Evolutionary conservation across 139 green algal genomes (phyloP), one percentile per base, ranked within the genome.

Genomic region (Chlorella sp.): DNA sequence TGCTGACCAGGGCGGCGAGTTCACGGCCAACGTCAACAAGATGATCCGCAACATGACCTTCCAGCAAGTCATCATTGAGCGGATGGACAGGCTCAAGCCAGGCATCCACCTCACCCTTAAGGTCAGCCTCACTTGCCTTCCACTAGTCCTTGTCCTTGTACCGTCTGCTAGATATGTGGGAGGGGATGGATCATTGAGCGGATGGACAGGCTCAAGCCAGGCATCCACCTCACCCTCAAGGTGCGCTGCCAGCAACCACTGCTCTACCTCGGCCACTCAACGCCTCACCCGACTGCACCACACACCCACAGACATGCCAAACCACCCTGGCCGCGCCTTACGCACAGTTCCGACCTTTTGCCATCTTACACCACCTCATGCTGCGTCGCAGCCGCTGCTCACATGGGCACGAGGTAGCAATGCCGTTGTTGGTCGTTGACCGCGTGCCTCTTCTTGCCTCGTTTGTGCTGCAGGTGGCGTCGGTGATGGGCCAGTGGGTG

Each of bases 131-230:
- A n/a, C n/a, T n/a, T n/a, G n/a, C n/a, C 82, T 92, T 66, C 78
- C 49, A 22, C 17, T 22, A 60, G 17, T 60, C 17, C 49, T 60
- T 17, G 17, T 60, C 17, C 49, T 60, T n/a, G n/a, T n/a, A n/a
- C n/a, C n/a, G n/a, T n/a, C n/a, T n/a, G n/a, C n/a, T n/a, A n/a
- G n/a, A n/a, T n/a, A n/a, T n/a, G n/a, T n/a, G n/a, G n/a, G n/a
- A n/a, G n/a, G n/a, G n/a, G n/a, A n/a, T n/a, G n/a, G n/a, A 86
- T 94, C 71, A 88, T 88, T 20, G 83, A 88, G 67, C 80, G 89
- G 63, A 84, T 94, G 60, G 89, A 94, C 74, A 67, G 77, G 0
- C 77, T 94, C 32, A 83, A 75, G 29, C 85, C 88, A 50, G 76
- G 80, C 62, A 76, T 86, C 34, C 82, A 91, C 76, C 83, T 93